Conservation (phyloP, 2,329 filamentous ascomycete genomes). For the Cercospora beticola region DNA sequence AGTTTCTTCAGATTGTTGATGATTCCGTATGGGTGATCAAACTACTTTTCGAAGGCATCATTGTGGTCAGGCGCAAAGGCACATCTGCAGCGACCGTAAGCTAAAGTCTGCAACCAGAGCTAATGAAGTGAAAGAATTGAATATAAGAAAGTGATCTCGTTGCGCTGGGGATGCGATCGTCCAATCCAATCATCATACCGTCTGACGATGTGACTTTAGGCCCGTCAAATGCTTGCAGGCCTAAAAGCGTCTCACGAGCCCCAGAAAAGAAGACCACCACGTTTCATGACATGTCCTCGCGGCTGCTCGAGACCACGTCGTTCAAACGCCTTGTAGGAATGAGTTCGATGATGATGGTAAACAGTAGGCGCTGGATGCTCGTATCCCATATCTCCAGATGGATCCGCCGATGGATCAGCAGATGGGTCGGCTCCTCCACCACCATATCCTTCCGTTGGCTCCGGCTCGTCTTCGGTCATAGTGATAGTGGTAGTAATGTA, state of each 20-base stretch:
- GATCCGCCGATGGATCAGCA: not conserved
- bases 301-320: not conserved
- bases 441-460: not conserved
- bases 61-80: too few species aligned
- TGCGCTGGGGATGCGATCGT: too few species aligned
- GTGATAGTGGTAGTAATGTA: not conserved
- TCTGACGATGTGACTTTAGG: too few species aligned
- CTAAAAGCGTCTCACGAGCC: not conserved
- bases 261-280: not conserved
- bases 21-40: too few species aligned
- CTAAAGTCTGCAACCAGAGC: too few species aligned
- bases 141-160: too few species aligned
- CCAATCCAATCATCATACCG: too few species aligned
- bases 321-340: not conserved
- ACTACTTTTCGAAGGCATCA: too few species aligned
- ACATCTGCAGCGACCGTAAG: too few species aligned
- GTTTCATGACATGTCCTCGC: not conserved
- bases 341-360: not conserved
- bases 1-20: too few species aligned
- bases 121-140: too few species aligned
- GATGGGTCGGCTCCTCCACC: not conserved
- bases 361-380: not conserved
- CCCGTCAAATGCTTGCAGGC: too few species aligned
- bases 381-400: not conserved
- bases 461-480: not conserved